Evolutionary conservation across 2,329 filamentous ascomycete species (phyloP).

Genomic region (Penicillium nordicum): DNA sequence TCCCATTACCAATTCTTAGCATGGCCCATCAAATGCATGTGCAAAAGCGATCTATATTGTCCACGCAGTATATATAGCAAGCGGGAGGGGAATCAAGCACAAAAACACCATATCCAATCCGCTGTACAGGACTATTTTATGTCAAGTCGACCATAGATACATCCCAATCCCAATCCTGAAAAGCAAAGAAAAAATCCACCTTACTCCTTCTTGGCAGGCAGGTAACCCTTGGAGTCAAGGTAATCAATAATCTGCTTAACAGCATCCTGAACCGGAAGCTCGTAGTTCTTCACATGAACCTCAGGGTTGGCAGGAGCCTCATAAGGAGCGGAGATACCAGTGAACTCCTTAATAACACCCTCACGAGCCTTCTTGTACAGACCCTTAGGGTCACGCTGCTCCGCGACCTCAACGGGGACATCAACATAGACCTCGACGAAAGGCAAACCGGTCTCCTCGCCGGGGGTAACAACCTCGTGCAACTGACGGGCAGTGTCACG

Average conservation of each 20-base stretch:
- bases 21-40: background rate
- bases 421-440: conserved; percentile 96
- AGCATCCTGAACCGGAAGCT: conserved; percentile 82
- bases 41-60: conserved; percentile 17
- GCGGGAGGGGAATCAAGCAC: conserved; percentile 11
- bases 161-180: background rate
- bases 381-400: conserved; percentile 94
- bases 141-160: conserved; percentile 1
- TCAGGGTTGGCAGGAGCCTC: conserved; percentile 84
- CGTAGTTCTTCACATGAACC: conserved; percentile 78
- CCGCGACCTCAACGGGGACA: conserved; percentile 83
- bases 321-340: conserved; percentile 90
- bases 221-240: conserved; percentile 65
- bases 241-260: conserved; percentile 81
- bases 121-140: conserved; percentile 12
- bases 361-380: conserved; percentile 95
- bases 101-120: conserved; percentile 8
- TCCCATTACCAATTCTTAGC: background rate
- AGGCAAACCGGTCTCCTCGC: conserved; percentile 63
- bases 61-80: conserved; percentile 16
- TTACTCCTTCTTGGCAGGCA: conserved; percentile 41
- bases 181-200: background rate
- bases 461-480: conserved; percentile 61
- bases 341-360: conserved; percentile 96
- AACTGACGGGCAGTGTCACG: conserved; percentile 75